phyloP scores from a whole-genome alignment of 202 grass and related monocot genomes.

The Miscanthus sacchariflorus region DNA sequence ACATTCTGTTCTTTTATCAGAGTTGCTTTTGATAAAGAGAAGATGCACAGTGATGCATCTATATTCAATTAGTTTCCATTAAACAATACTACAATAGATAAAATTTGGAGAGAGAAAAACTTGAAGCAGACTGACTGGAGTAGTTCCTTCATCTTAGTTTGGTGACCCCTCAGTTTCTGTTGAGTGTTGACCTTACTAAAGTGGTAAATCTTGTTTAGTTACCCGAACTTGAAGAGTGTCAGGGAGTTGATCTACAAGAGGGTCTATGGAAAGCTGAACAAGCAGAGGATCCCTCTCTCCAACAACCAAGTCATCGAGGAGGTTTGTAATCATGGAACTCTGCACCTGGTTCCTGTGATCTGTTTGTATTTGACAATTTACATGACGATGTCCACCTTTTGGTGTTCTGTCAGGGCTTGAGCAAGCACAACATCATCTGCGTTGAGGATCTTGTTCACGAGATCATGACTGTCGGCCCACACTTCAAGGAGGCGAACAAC shows the following conservation, averaged over 20 bases:
- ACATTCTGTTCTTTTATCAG: not conserved
- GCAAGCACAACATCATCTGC: slow-evolving; percentile 71
- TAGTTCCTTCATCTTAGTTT: not conserved
- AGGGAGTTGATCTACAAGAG: slow-evolving; percentile 91
- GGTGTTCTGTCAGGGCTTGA: slow-evolving; percentile 55
- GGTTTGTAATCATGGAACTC: slow-evolving; percentile 38
- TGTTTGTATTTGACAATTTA: too few relatives aligned
- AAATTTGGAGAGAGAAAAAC: too few relatives aligned
- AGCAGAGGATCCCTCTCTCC: slow-evolving; percentile 67
- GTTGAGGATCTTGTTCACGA: slow-evolving; percentile 92
- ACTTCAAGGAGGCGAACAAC: slow-evolving; percentile 92
- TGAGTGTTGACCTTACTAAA: not conserved
- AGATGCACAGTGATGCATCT: not conserved
- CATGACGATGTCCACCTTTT: not conserved
- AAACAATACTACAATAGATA: not conserved
- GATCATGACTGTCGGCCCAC: slow-evolving; percentile 80
- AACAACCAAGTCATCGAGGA: slow-evolving; percentile 78
- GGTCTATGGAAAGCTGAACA: slow-evolving; percentile 82
- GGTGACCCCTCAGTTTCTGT: not conserved
- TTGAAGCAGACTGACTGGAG: not conserved
- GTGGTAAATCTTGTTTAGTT: slow-evolving; percentile 44
- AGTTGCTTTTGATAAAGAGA: not conserved
- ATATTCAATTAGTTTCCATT: not conserved
- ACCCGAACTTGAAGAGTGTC: slow-evolving; percentile 86
- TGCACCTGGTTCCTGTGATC: not conserved